Conservation (phyloP, 192 early-diverging fungal species). For the Pilobolus umbonatus region DNA sequence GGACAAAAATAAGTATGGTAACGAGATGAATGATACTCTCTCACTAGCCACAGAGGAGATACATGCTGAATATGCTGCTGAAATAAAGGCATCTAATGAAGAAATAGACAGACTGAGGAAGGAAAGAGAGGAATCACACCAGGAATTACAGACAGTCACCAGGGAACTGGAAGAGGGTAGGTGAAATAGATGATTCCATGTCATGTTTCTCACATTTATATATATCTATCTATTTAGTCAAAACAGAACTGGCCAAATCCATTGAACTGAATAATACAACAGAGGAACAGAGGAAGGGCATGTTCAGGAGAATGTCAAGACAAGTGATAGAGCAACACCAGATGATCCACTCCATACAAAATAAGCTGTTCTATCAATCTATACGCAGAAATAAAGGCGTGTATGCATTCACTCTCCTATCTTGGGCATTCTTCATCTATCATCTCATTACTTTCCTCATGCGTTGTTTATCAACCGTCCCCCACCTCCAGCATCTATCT, state of each 20-base stretch:
- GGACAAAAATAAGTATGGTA: not conserved
- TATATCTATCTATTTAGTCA: not conserved
- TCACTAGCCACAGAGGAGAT: not conserved
- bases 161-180: not conserved
- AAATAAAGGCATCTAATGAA: not conserved
- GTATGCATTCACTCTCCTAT: not conserved
- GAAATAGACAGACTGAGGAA: too few relatives aligned
- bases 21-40: not conserved
- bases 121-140: too few relatives aligned
- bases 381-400: not conserved
- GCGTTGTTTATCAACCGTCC: not conserved
- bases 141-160: too few relatives aligned
- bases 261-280: not conserved
- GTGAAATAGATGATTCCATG: too few relatives aligned
- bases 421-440: not conserved
- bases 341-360: not conserved
- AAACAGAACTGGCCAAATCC: not conserved
- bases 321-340: not conserved
- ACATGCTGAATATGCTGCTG: not conserved
- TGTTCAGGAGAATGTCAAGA: not conserved
- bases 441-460: not conserved
- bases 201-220: too few relatives aligned
- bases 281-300: not conserved
- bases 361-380: not conserved
- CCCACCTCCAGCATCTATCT: not conserved